Evolutionary conservation across 345 rosid genomes (phyloP), one percentile per base, ranked within the genome.

Genomic region (Pistacia atlantica): DNA sequence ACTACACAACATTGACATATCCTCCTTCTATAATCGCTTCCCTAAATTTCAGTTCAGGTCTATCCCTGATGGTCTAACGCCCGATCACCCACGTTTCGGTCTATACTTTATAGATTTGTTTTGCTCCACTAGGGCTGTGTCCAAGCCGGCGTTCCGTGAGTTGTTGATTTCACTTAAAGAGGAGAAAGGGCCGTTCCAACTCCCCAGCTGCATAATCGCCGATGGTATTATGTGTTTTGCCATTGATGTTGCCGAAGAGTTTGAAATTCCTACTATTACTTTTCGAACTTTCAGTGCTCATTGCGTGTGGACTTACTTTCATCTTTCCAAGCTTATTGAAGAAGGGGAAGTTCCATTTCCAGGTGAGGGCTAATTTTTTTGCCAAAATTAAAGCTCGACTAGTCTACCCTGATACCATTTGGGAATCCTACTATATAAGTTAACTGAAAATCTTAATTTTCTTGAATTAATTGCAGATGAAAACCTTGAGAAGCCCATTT

Each of bases 331-430:
- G 31, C 73, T 86, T 17, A 55, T 87, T 49, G 77, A 79, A 31
- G 84, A 84, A 0, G 75, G 80, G 1, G 84, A 87, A 25, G 74
- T 90, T 69, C 90, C 94, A 3, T 70, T 83, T 63, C 59, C 16
- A 82, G 88, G 90, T 79, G 33, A 31, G 33, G 33, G 33, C 33
- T 31, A 31, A 31, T 5, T 4, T 38, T 38, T 38, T 4, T 38
- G 42, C 42, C 42, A 38, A 38, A 38, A 38, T 38, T 38, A 38
- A 38, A 38, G 42, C 42, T 38, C 42, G 6, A 1, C 33, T 31
- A 31, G 33, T 31, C 33, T 31, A 31, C 33, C 33, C 0, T 31
- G 33, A 31, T 31, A 31, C 33, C 33, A 31, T 31, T 31, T 1
- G 33, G 33, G 33, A 31, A 31, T 1, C 33, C 33, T 31, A 31